These are phyloP conservation scores for Vitis rotundifolia DNA, from an alignment of 164 flowering plant species.

Conservation along the genomic window DNA sequence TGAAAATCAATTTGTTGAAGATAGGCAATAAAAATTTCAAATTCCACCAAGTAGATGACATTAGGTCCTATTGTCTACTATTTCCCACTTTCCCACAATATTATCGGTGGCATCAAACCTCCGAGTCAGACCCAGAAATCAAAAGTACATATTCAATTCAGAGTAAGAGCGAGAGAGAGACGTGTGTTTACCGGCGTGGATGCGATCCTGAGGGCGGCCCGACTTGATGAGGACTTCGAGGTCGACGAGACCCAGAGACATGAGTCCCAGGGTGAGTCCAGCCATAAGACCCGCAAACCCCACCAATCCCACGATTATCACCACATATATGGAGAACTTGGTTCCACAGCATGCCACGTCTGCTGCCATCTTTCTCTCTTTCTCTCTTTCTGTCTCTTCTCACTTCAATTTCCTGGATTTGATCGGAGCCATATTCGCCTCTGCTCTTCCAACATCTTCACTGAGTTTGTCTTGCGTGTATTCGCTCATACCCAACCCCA, in stretches of 20 bases:
- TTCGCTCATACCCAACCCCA: neutral
- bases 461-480: neutral
- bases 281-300: conserved; percentile 93
- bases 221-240: conserved; percentile 89
- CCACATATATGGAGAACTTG: conserved; percentile 45
- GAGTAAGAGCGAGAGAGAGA: conserved; percentile 9
- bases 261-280: conserved; percentile 85
- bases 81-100: too few species aligned
- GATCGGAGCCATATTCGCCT: neutral
- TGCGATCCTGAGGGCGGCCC: conserved; percentile 83
- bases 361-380: conserved; percentile 37
- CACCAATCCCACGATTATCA: conserved; percentile 61
- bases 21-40: too few species aligned
- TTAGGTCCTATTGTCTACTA: too few species aligned
- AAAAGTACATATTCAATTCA: conserved; percentile 1
- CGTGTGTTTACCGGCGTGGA: conserved; percentile 54
- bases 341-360: conserved; percentile 64
- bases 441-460: neutral
- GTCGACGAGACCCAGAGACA: conserved; percentile 96
- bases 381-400: neutral
- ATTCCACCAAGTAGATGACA: too few species aligned
- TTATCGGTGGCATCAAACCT: too few species aligned
- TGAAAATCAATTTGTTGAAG: too few species aligned
- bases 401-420: neutral
- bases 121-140: neutral